A percentile compares a stretch with the other conserved stretches of the same genome.
Conservation (phyloP, 2,329 filamentous ascomycete species). For the Neophaeococcomyces aloes region DNA sequence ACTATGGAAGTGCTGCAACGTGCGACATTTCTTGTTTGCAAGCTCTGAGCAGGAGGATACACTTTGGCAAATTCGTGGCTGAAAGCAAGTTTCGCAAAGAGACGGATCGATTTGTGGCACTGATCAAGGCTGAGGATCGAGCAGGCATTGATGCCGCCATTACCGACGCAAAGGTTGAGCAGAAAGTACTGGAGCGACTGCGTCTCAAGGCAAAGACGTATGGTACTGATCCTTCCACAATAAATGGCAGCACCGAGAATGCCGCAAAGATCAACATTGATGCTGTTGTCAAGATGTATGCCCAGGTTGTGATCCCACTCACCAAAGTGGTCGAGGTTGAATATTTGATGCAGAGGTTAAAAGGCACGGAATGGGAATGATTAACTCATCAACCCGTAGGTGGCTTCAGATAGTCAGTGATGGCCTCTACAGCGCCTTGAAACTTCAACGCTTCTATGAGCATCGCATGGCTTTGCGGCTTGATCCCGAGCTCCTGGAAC, state of each 20-base stretch:
- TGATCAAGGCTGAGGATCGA: conserved; percentile 74
- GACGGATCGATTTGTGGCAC: conserved; percentile 62
- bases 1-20: conserved; percentile 87
- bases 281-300: conserved; percentile 80
- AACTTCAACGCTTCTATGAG: conserved; percentile 75
- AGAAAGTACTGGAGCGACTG: conserved; percentile 79
- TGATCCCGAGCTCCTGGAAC: conserved; percentile 87
- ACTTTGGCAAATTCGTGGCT: conserved; percentile 97
- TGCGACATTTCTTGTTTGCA: conserved; percentile 86
- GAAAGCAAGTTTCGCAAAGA: conserved; percentile 89
- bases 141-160: conserved; percentile 80
- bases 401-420: conserved; percentile 61
- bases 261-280: conserved; percentile 75
- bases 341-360: conserved; percentile 88
- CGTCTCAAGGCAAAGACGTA: conserved; percentile 86
- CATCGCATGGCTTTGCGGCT: conserved; percentile 72
- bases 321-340: conserved; percentile 99
- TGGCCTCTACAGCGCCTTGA: conserved; percentile 60
- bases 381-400: conserved; percentile 20
- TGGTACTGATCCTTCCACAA: conserved; percentile 67
- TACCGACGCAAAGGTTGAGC: conserved; percentile 78
- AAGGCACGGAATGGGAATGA: conserved; percentile 41
- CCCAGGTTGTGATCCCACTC: conserved; percentile 84
- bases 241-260: conserved; percentile 32
- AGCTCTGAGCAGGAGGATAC: conserved; percentile 78